phyloP scores from a whole-genome alignment of 768 basidiomycete genomes.

The Zangia roseola region DNA sequence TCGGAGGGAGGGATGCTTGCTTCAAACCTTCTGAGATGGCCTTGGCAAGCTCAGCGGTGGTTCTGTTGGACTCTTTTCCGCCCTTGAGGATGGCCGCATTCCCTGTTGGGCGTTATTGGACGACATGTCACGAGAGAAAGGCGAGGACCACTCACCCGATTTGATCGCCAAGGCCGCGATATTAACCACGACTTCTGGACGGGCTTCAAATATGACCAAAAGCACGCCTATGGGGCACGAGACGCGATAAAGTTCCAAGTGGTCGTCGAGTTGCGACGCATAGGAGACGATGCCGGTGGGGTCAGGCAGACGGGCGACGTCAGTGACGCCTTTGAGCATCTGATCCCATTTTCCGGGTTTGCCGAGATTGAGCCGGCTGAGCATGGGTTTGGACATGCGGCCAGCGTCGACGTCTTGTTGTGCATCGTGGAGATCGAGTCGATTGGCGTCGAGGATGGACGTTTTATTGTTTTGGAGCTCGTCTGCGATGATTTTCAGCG shows the following conservation, averaged over 20 bases:
- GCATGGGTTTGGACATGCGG: slow-evolving; percentile 75
- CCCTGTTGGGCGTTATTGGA: slow-evolving; percentile 46
- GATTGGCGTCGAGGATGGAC: slow-evolving; percentile 79
- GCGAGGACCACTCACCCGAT: slow-evolving; percentile 60
- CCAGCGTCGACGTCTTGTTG: slow-evolving; percentile 77
- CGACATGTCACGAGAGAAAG: neutral
- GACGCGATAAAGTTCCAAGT: slow-evolving; percentile 85
- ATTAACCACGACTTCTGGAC: slow-evolving; percentile 97
- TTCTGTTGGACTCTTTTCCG: slow-evolving; percentile 90
- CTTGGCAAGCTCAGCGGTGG: slow-evolving; percentile 70
- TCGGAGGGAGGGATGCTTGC: slow-evolving; percentile 67
- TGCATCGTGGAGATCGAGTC: slow-evolving; percentile 79
- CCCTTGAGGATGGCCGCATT: slow-evolving; percentile 98
- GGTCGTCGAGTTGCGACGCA: slow-evolving; percentile 86
- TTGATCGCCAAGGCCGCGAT: slow-evolving; percentile 96
- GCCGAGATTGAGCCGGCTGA: slow-evolving; percentile 82
- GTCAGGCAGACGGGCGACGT: slow-evolving; percentile 83
- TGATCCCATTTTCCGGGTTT: slow-evolving; percentile 89
- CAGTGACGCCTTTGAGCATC: slow-evolving; percentile 87
- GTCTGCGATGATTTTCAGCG: slow-evolving; percentile 66
- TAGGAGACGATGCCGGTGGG: slow-evolving; percentile 87
- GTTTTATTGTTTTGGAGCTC: slow-evolving; percentile 64
- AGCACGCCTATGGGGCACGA: slow-evolving; percentile 97
- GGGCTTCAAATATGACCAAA: slow-evolving; percentile 94
- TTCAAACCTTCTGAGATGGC: slow-evolving; percentile 78